A percentile compares a stretch with the other conserved stretches of the same genome.
phyloP scores from a whole-genome alignment of 2,329 filamentous ascomycete species.

The Bipolaris oryzae region DNA sequence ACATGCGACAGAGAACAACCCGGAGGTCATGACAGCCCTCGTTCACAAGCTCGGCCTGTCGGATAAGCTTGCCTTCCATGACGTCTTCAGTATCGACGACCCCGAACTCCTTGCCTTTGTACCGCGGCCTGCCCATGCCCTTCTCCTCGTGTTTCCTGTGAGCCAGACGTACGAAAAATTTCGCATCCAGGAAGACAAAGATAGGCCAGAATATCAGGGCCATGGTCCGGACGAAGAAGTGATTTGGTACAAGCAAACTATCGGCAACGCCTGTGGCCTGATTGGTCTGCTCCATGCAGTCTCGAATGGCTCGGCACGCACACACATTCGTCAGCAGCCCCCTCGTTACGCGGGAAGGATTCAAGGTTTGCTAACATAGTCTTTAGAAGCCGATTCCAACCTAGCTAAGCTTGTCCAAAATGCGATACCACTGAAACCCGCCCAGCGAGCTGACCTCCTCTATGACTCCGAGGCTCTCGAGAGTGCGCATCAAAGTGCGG shows the following conservation, averaged over 20 bases:
- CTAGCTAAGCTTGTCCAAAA: slow-evolving; percentile 69
- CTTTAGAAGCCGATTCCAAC: slow-evolving; percentile 56
- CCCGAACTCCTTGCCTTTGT: slow-evolving; percentile 83
- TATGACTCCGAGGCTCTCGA: slow-evolving; percentile 80
- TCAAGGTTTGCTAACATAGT: slow-evolving; percentile 20
- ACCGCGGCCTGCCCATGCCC: slow-evolving; percentile 83
- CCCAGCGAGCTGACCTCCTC: slow-evolving; percentile 72
- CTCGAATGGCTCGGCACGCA: slow-evolving; percentile 74
- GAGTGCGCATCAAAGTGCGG: slow-evolving; percentile 77
- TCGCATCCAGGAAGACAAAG: slow-evolving; percentile 74
- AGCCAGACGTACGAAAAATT: slow-evolving; percentile 78
- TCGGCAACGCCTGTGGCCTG: slow-evolving; percentile 89
- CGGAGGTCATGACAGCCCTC: slow-evolving; percentile 85
- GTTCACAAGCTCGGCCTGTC: slow-evolving; percentile 86
- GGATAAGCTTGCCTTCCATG: slow-evolving; percentile 77
- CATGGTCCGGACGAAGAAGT: slow-evolving; percentile 75
- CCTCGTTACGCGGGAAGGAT: neutral
- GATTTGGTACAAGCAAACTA: slow-evolving; percentile 95
- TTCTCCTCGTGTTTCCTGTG: slow-evolving; percentile 91
- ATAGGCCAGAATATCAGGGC: slow-evolving; percentile 67
- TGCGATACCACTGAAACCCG: slow-evolving; percentile 72
- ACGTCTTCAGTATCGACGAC: slow-evolving; percentile 90
- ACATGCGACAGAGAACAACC: slow-evolving; percentile 69
- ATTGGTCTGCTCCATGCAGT: slow-evolving; percentile 89
- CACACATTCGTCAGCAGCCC: slow-evolving; percentile 38